Base-by-base conservation (phyloP, 2,329 filamentous ascomycete genomes). In the Microcyclospora tardicrescens region DNA sequence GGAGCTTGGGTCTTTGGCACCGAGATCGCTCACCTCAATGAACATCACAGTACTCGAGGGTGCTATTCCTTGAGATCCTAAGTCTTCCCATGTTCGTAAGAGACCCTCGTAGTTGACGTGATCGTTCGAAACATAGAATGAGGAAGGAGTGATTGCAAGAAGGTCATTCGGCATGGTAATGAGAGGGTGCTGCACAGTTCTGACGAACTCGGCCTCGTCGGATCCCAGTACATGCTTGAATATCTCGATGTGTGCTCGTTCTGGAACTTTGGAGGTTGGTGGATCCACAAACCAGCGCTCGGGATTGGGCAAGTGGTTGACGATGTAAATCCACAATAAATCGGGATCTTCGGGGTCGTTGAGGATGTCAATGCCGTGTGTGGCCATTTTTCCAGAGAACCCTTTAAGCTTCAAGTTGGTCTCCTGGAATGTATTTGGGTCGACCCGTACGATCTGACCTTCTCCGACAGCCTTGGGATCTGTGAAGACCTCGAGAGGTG, bases 351-450 rank as follows among this genome's bases (percentile, higher is more conserved):
- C 48, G 0, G 64, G 66, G 43, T 77, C 72, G 2, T 61, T 53
- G n/a, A 75, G 63, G 6, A 79, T 61, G 41, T 75, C 73, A 43
- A 79, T 73, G 1, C 75, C 75, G 44, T 79, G 75, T 0, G 75
- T 75, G 5, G 71, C 50, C 36, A 78, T 76, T 0, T 72, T 62
- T 0, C 64, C 63, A 2, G 65, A 42, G 44, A 77, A 79, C 38
- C 68, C 65, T 6, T 67, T 58, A 12, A 77, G 64, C 0, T 6
- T 16, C 8, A 14, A 35, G 24, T 10, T 15, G 13, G 11, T 34
- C 5, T 16, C 34, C 28, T 63, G 45, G 44, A 72, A 72, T 56
- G 63, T 36, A 5, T 16, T 58, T 0, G 73, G 65, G 48, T 79
- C 62, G 43, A 79, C 68, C 11, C 72, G 56, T 44, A 74, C 63